phyloP scores from a whole-genome alignment of 805 yeast genomes.

The Wickerhamiella sergipiensis region DNA sequence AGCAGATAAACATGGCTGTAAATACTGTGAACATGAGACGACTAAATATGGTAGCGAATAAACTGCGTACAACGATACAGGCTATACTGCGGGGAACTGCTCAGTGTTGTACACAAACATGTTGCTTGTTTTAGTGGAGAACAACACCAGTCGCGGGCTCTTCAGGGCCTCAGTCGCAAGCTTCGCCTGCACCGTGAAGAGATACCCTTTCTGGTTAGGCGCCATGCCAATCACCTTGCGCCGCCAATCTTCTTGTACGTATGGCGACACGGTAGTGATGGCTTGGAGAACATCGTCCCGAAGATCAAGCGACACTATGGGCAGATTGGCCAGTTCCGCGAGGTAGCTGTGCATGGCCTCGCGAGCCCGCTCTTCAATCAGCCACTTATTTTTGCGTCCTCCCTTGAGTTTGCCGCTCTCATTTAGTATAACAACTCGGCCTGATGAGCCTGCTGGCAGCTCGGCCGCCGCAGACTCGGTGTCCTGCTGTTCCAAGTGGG shows the following conservation, averaged over 20 bases:
- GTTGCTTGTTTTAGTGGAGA: slow-evolving; percentile 65
- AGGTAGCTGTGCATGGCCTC: slow-evolving; percentile 44
- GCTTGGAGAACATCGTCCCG: slow-evolving; percentile 77
- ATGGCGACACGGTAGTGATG: slow-evolving; percentile 30
- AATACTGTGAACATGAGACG: no score
- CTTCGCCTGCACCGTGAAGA: slow-evolving; percentile 57
- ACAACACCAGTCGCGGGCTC: slow-evolving; percentile 55
- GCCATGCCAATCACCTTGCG: slow-evolving; percentile 73
- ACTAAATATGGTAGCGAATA: no score
- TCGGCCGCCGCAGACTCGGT: background rate
- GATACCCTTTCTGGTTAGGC: slow-evolving; percentile 73
- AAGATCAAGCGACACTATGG: slow-evolving; percentile 64
- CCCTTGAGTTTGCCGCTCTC: slow-evolving; percentile 64
- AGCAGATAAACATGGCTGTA: no score
- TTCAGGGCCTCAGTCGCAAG: slow-evolving; percentile 56
- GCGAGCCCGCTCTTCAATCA: slow-evolving; percentile 65
- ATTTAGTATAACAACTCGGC: slow-evolving; percentile 43
- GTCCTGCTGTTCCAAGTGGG: background rate
- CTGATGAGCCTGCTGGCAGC: background rate
- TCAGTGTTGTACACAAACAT: slow-evolving; percentile 44
- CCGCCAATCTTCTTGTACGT: slow-evolving; percentile 36
- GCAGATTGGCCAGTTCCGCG: slow-evolving; percentile 44
- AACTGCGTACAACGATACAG: no score
- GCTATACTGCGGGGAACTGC: background rate
- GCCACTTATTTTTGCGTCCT: slow-evolving; percentile 61